phyloP scores from a whole-genome alignment of 805 yeast genomes.

The Sugiyamaella marilandica region DNA sequence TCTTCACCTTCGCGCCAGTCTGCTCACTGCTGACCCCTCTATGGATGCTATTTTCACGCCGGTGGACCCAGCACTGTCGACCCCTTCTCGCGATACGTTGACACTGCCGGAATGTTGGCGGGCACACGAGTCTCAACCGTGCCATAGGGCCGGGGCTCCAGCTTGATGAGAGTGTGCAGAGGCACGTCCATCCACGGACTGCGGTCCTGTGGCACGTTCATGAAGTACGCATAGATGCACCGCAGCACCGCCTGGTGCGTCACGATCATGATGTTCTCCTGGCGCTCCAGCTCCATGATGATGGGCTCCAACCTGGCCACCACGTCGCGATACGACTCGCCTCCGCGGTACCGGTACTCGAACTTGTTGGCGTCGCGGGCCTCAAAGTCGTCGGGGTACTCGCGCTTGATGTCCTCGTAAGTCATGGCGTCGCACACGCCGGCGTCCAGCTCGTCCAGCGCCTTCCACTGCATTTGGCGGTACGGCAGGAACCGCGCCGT shows the following conservation, averaged over 20 bases:
- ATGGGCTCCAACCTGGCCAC: conserved; percentile 94
- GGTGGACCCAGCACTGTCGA: conserved; percentile 20
- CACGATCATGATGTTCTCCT: conserved; percentile 89
- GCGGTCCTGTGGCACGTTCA: conserved; percentile 97
- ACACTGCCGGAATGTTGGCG: conserved; percentile 96
- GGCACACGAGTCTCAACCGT: conserved; percentile 85
- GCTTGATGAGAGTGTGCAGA: conserved; percentile 84
- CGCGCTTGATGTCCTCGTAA: conserved; percentile 80
- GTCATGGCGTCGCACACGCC: conserved; percentile 98
- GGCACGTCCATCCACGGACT: conserved; percentile 99
- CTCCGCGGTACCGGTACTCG: conserved; percentile 94
- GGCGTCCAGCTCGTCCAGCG: conserved; percentile 93
- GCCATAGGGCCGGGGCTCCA: conserved; percentile 92
- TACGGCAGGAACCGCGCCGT: conserved; percentile 81
- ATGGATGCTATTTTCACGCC: not conserved
- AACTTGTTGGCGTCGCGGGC: conserved; percentile 95
- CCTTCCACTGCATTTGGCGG: conserved; percentile 89
- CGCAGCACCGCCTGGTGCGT: conserved; percentile 97
- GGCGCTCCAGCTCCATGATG: conserved; percentile 96
- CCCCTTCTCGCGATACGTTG: conserved; percentile 94
- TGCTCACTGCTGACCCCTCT: no score
- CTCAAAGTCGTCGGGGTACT: conserved; percentile 89
- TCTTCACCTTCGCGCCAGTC: no score
- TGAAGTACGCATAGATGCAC: conserved; percentile 94
- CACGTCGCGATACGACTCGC: conserved; percentile 94